A percentile compares a stretch with the other conserved stretches of the same genome.
Conservation (phyloP, 306 rosid genomes). For the Fragaria ananassa region DNA sequence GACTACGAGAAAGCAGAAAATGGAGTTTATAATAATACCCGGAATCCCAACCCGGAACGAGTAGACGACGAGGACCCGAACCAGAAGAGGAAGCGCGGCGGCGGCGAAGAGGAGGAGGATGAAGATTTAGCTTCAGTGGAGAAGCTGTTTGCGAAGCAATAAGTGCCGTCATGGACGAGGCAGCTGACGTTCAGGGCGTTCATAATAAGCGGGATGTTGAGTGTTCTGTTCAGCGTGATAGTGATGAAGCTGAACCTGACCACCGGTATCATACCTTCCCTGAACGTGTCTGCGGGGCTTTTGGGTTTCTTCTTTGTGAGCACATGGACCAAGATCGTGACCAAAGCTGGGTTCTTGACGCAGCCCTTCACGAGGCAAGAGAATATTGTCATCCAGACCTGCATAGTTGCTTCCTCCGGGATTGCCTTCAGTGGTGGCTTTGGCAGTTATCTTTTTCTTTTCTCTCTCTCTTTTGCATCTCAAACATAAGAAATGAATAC, state of each 20-base stretch:
- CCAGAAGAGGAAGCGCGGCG: constrained; percentile 21
- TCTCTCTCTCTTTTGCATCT: too few species aligned
- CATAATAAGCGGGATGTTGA: constrained; percentile 35
- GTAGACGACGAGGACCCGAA: constrained; percentile 10
- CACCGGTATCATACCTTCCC: constrained; percentile 41
- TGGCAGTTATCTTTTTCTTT: constrained; percentile 50
- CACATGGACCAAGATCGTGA: constrained; percentile 37
- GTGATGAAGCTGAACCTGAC: constrained; percentile 52
- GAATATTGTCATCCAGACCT: constrained; percentile 50
- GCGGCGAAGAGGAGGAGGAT: neutral
- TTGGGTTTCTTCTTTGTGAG: constrained; percentile 44
- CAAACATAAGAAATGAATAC: too few species aligned
- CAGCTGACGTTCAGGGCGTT: constrained; percentile 44
- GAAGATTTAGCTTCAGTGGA: constrained; percentile 19
- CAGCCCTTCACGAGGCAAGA: constrained; percentile 49
- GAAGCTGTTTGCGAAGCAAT: constrained; percentile 25
- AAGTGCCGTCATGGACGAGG: constrained; percentile 35
- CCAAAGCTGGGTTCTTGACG: constrained; percentile 21
- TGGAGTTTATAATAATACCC: neutral
- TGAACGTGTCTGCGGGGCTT: constrained; percentile 44
- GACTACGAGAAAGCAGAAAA: neutral
- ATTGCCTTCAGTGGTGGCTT: constrained; percentile 50
- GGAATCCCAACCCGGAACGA: neutral
- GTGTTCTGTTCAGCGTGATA: constrained; percentile 39
- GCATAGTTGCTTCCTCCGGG: constrained; percentile 52